Base-by-base conservation (phyloP, 805 yeast genomes). In the Wickerhamiella brachini region DNA sequence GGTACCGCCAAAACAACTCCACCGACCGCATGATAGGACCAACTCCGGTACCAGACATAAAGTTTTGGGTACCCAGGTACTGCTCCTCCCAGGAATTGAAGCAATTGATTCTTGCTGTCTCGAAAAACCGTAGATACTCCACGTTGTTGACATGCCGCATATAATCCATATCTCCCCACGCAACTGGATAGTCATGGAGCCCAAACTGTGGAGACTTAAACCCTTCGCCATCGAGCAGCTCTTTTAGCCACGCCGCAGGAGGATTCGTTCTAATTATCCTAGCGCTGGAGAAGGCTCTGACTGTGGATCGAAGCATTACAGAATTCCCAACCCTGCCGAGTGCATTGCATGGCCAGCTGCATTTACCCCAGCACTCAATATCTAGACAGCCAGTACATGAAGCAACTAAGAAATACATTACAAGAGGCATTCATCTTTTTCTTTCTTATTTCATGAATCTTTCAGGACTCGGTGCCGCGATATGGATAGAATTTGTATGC, bases 101-200 rank as follows among this genome's bases (percentile, higher is more conserved):
- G 51, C 50, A 48, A 47, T 64, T 61, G 44, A 63, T 63, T 22
- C 67, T 54, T 1, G 65, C 65, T 22, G 50, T 41, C 48, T 65
- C 68, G 48, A 64, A 64, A 63, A 65, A 64, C 39, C 61, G 62
- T 34, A 65, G 54, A 46, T 65, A 65, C 4, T 50, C 53, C 38
- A 62, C 66, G 47, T 65, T 65, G 53, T 65, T 65, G 18, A 65
- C 68, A 43, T 65, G 68, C 37, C 56, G 51, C 55, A 64, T 63
- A 1, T 53, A 44, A 51, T 65, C 68, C 53, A 54, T 52, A 34
- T 49, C 38, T 5, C 65, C 65, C 65, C 65, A 62, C 15, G 56
- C 55, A 6, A 62, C 59, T 7, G 51, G 49, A 26, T 58, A 59
- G 17, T 52, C 51, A 23, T 54, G 45, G 22, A 60, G 37, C 2